Evolutionary conservation across 257 asterid genomes (phyloP), one percentile per base, ranked within the genome.

Genomic region (Solanum lycopersicoides): DNA sequence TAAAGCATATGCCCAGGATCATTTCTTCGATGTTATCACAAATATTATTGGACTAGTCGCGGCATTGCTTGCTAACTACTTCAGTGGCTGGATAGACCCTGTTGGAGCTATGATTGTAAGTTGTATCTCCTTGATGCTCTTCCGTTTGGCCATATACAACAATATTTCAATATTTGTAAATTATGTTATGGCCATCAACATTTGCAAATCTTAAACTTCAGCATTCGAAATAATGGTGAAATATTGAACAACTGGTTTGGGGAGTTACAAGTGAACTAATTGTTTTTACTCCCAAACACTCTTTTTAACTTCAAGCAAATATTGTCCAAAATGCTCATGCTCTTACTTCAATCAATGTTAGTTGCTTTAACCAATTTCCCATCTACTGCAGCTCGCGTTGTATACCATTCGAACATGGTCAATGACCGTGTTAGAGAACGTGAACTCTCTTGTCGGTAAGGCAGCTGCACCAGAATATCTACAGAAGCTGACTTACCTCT

Each of bases 321-420:
- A 68, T 68, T 14, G 12, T 68, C 21, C 41, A 30, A 68, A 68
- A 65, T 25, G 16, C 30, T 13, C 39, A 65, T 25, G 16, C 30
- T 13, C 39, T 14, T 21, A 68, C 74, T 68, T 68, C 34, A 63
- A n/a, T 10, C 16, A 1, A n/a, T 21, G 59, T 75, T 75, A 30
- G 44, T 30, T 32, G 69, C 85, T 30, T 30, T 82, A 30, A 87
- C 7, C 45, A 45, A 28, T 53, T 75, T 39, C 66, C 53, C 16
- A 20, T 80, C 39, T 74, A 25, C 25, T 90, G 86, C 91, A 92
- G 94, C 88, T 92, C 76, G 92, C 94, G 3, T 15, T 92, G 79
- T 92, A 92, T 86, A 92, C 94, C 56, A 92, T 92, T 83, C 91
- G 94, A 42, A 92, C 94, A 2, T 92, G 94, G 94, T 92, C 93